Base-by-base conservation (phyloP, 495 filamentous ascomycete genomes). In the Aspergillus bridgeri region DNA sequence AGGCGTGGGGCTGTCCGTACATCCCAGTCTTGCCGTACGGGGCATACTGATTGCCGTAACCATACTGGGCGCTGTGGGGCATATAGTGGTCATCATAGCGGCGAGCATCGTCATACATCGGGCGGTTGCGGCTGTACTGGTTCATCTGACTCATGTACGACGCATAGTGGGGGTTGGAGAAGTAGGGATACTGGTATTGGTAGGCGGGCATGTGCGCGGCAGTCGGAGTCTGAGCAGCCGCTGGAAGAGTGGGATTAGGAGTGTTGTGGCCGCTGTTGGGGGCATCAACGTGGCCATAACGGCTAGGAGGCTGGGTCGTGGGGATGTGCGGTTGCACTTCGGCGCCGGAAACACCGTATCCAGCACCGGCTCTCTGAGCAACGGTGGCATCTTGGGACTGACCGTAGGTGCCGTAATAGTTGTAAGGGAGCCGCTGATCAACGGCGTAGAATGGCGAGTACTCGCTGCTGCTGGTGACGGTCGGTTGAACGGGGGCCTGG, bases 241-340 rank as follows among this genome's bases (percentile, higher is more conserved):
- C 81, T 59, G 88, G 87, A 54, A 89, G 74, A 42, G 86, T 85
- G 22, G 89, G 91, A 69, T 93, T 93, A 7, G 92, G 91, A 5
- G 93, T 96, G 43, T 86, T 92, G 64, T 95, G 88, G 17, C 90
- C 92, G 66, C 89, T 92, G 72, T 85, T 87, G 69, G 90, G 89
- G 43, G 88, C 81, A 43, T 96, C 94, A 44, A 80, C 75, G 29
- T 83, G 82, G 38, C 86, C 83, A 70, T 88, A 93, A 46, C 90
- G 86, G 59, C 83, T 87, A 8, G 75, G 79, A 57, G 82, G 78
- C 61, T 86, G 83, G 27, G 83, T 83, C 57, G 88, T 86, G 8
- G 89, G 85, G 57, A 91, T 83, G 63, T 92, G 90, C 71, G 87
- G 87, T 55, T 89, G 75, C 59, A 84, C 85, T 56, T 96, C 93